These are phyloP conservation scores for Quercus dentata DNA, from an alignment of 306 rosid species.

Conservation along the genomic window DNA sequence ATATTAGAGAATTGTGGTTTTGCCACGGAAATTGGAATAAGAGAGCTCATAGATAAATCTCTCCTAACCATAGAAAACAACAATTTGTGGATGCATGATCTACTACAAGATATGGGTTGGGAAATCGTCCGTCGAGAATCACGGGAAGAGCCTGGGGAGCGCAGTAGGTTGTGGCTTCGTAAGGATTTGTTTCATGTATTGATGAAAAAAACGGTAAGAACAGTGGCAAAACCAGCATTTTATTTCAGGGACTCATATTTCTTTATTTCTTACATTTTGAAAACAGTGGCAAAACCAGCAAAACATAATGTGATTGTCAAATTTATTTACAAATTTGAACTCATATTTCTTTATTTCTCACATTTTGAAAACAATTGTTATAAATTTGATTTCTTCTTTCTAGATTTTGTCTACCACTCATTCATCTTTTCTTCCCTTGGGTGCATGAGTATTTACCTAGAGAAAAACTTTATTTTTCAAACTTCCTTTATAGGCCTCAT, in stretches of 20 bases:
- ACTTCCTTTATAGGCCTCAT: no score
- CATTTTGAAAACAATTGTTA: no score
- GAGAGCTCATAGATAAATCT: not conserved
- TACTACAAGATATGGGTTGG: not conserved
- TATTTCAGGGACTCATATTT: no score
- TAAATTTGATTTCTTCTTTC: no score
- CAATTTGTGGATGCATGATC: not conserved
- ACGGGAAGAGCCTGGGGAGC: not conserved
- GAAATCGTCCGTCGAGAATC: not conserved
- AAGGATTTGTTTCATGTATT: not conserved
- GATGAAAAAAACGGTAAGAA: not conserved
- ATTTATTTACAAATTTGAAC: not conserved
- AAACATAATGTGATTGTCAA: no score
- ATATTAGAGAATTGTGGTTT: not conserved
- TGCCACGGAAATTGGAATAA: not conserved
- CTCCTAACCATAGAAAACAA: not conserved
- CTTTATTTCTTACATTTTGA: no score
- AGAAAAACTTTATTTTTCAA: no score
- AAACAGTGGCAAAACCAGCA: no score
- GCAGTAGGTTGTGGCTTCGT: not conserved
- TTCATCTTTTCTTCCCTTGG: no score
- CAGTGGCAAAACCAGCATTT: no score
- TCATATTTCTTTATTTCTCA: not conserved
- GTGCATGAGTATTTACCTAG: no score
- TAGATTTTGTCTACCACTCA: no score